Conservation (phyloP, 345 rosid species). For the Eucalyptus caleyi region DNA sequence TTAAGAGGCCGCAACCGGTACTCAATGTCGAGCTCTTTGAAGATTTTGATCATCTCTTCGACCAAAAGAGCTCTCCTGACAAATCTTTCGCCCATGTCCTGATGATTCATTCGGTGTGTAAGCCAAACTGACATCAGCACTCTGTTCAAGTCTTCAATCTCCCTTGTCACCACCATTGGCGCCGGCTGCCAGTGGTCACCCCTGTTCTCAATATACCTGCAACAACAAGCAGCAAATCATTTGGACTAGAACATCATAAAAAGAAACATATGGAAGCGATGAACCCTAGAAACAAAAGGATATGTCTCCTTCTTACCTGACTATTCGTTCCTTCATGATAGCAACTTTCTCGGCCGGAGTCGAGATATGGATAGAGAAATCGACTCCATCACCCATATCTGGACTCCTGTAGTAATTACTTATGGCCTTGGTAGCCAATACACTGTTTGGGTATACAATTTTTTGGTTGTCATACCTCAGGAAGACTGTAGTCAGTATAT, state of each 20-base stretch:
- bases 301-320: conserved; percentile 1
- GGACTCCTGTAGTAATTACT: conserved; percentile 38
- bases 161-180: conserved; percentile 7
- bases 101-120: conserved; percentile 21
- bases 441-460: conserved; percentile 22
- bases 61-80: conserved; percentile 45
- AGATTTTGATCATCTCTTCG: conserved; percentile 59
- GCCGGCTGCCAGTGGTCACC: conserved; percentile 18
- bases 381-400: conserved; percentile 22
- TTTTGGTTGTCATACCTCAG: conserved; percentile 32
- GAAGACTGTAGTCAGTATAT: conserved; percentile 34
- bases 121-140: conserved; percentile 7
- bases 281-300: not conserved
- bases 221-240: not conserved
- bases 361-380: conserved; percentile 30
- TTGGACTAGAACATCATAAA: not conserved
- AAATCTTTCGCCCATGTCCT: conserved; percentile 42
- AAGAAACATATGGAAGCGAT: not conserved
- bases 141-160: conserved; percentile 36
- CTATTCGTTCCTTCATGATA: conserved; percentile 19
- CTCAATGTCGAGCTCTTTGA: conserved; percentile 60
- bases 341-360: conserved; percentile 31
- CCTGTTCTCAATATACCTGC: conserved; percentile 15
- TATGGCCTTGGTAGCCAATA: conserved; percentile 26
- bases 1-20: conserved; percentile 54